Evolutionary conservation across 495 filamentous ascomycete genomes (phyloP), one percentile per base, ranked within the genome.

Genomic region (Podospora fimiseda): DNA sequence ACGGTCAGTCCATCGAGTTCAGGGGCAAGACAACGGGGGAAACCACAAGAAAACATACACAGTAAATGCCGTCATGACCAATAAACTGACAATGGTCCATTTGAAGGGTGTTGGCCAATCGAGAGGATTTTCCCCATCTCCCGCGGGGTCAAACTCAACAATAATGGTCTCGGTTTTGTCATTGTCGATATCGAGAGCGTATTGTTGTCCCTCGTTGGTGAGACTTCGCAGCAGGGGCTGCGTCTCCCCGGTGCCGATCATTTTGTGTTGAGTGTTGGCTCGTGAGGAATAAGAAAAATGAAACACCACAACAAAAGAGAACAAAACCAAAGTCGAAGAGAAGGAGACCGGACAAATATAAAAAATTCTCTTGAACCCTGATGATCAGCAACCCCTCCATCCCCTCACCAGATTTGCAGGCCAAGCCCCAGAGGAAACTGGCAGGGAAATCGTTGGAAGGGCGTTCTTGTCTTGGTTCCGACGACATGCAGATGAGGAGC

Each of bases 51-150:
- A 45, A 44, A 62, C 69, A 18, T 70, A 81, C 78, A 79, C 75
- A 0, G 76, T 80, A 53, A 80, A 81, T 0, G 74, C 70, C 71
- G 75, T 78, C 22, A 74, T 61, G 33, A 72, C 72, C 22, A 80
- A 60, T 15, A 82, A 50, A 1, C 55, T 45, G 9, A 79, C 73
- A 20, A 82, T 66, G 21, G 63, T 59, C 71, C 71, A 75, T 56
- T 77, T 79, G 55, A 79, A 80, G 2, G 59, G 43, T 23, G 48
- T 53, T 2, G 72, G 67, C 79, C 79, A 82, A 20, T 80, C 71
- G 38, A 74, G 58, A 0, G 78, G 78, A 57, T 80, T 77, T n/a
- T 81, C 78, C 21, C 65, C 56, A 43, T 78, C 75, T 50, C 75
- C 76, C 48, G 66, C 49, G 11, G 70, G 70, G 52, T 77, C 54